These are phyloP conservation scores for Xerocomellus amylosporus DNA, from an alignment of 768 basidiomycete genomes.

Conservation along the genomic window DNA sequence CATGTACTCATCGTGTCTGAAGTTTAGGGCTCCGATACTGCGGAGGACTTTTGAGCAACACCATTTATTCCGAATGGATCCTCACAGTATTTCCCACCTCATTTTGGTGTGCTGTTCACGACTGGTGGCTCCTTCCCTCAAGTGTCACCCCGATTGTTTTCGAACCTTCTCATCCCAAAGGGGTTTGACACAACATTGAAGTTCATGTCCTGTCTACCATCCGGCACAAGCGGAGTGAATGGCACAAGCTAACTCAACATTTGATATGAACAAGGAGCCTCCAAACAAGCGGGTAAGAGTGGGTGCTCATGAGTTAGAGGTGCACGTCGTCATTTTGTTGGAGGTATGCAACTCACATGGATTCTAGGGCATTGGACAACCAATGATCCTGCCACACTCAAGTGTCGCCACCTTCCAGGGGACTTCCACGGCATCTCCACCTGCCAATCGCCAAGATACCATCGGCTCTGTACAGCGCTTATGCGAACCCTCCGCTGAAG, in stretches of 20 bases:
- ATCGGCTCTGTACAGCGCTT: too few relatives aligned
- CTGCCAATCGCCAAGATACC: too few relatives aligned
- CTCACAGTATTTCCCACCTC: too few relatives aligned
- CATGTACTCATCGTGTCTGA: too few relatives aligned
- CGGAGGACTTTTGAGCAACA: too few relatives aligned
- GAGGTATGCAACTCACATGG: neutral
- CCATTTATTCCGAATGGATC: too few relatives aligned
- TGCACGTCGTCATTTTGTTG: neutral
- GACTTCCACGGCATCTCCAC: too few relatives aligned
- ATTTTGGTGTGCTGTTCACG: too few relatives aligned
- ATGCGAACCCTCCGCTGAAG: too few relatives aligned
- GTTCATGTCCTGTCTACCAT: neutral
- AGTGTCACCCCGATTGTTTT: neutral
- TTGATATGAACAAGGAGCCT: neutral
- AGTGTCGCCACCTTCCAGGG: too few relatives aligned
- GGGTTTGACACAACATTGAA: neutral
- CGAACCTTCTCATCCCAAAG: neutral
- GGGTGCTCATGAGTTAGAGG: neutral
- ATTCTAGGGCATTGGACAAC: neutral
- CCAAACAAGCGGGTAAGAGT: neutral
- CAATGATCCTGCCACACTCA: too few relatives aligned
- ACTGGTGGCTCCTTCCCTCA: neutral
- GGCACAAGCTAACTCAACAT: neutral
- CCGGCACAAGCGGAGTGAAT: neutral
- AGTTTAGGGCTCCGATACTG: too few relatives aligned